These are phyloP conservation scores for Perkinsus olseni DNA, from an alignment of 169 alveolate species.

Conservation along the genomic window DNA sequence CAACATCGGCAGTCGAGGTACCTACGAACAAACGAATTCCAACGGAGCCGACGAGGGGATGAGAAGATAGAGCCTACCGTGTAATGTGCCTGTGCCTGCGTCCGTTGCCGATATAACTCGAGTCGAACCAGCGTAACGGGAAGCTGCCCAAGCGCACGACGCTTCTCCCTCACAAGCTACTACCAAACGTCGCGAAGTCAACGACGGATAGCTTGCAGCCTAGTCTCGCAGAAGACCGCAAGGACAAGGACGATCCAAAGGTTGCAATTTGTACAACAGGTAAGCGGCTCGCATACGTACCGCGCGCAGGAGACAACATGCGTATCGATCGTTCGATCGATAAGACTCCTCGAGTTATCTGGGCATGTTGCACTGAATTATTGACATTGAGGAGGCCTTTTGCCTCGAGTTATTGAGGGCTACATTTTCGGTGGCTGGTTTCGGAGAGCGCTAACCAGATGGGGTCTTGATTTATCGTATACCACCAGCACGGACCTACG, in stretches of 20 bases:
- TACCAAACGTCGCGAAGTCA: not conserved
- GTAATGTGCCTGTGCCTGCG: not conserved
- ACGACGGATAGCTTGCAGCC: not conserved
- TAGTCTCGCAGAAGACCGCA: not conserved
- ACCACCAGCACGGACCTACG: too few relatives aligned
- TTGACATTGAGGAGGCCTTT: too few relatives aligned
- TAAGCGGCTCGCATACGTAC: not conserved
- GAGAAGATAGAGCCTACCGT: not conserved
- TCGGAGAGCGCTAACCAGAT: too few relatives aligned
- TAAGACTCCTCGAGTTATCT: too few relatives aligned
- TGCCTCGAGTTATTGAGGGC: too few relatives aligned
- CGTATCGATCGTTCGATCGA: too few relatives aligned
- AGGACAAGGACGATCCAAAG: not conserved
- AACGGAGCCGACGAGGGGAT: too few relatives aligned
- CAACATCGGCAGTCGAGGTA: conserved; percentile 1
- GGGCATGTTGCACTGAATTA: too few relatives aligned
- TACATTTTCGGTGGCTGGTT: too few relatives aligned
- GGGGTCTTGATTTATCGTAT: too few relatives aligned
- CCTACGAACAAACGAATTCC: too few relatives aligned
- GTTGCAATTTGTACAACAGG: not conserved
- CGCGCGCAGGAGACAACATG: too few relatives aligned
- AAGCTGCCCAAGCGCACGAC: not conserved
- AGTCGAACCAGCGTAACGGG: not conserved
- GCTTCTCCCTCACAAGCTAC: not conserved
- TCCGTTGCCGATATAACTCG: not conserved